Evolutionary conservation across 164 flowering plant species (phyloP), one percentile per base, ranked within the genome.

Genomic region (Echeveria elegans): DNA sequence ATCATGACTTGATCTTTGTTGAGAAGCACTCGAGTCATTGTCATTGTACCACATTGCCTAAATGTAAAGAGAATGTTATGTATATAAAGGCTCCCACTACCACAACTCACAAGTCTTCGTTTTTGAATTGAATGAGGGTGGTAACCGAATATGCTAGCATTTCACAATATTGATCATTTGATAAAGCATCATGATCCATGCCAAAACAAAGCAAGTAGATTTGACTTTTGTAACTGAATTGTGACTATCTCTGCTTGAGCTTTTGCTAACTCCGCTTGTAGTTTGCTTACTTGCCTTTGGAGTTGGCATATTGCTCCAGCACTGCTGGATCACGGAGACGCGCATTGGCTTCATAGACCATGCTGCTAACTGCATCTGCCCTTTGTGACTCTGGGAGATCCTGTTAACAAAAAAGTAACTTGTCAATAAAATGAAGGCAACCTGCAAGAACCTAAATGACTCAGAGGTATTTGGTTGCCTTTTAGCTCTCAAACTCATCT

Each of bases 281-380:
- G 83, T 63, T 86, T 84, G 43, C 76, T 77, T 31, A 88, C 81
- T 73, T 88, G 90, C 66, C 83, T 85, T 24, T 88, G 94, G 6
- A 88, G 88, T 2, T 84, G 90, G 65, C 78, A 84, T 24, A 88
- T 83, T 23, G 88, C 79, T 2, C 94, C 94, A 0, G 88, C 90
- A 21, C 85, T 76, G 10, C 94, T 90, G 43, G 94, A 65, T 88
- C 94, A 65, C 89, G 50, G 7, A 85, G 78, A 52, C 94, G 71
- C 0, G 94, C 88, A 63, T 79, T 84, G 23, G 90, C 90, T 67
- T 88, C 94, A 41, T 88, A 88, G 7, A 88, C 94, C 89, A 88
- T 83, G 78, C 94, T 88, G 77, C 85, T 86, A 72, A 83, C 89
- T 29, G 90, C 90, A 70, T 88, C 94, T 8, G 81, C 85, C 68